A percentile compares a stretch with the other conserved stretches of the same genome.
Conservation (phyloP, 2,329 filamentous ascomycete species). For the Stachybotrys chlorohalonatus region DNA sequence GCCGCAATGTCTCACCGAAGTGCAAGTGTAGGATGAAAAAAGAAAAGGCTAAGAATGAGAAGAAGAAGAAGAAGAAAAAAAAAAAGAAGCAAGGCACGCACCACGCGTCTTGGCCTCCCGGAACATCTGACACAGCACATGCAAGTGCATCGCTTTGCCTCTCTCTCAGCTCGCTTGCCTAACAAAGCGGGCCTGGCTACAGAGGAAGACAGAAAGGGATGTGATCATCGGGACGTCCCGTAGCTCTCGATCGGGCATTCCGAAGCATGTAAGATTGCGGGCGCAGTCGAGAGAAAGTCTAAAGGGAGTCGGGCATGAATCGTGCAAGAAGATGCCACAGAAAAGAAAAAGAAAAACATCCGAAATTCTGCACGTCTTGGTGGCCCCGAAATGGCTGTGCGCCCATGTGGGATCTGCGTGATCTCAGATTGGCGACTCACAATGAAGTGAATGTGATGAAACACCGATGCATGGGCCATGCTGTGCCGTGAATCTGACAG, state of each 20-base stretch:
- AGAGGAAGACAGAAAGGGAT: too few relatives aligned
- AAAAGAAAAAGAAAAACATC: background rate
- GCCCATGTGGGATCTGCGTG: background rate
- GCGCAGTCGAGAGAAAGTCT: too few relatives aligned
- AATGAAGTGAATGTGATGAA: background rate
- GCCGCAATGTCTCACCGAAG: too few relatives aligned
- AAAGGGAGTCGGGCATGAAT: background rate
- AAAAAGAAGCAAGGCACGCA: background rate
- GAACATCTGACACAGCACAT: too few relatives aligned
- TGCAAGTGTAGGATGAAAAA: background rate
- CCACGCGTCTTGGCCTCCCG: too few relatives aligned
- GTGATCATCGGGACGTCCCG: background rate
- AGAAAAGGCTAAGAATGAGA: background rate
- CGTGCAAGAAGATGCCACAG: too few relatives aligned
- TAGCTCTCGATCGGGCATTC: background rate
- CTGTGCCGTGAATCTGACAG: too few relatives aligned
- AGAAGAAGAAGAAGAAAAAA: too few relatives aligned
- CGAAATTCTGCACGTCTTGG: background rate
- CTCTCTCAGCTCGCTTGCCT: too few relatives aligned
- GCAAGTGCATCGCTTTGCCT: too few relatives aligned
- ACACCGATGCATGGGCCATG: too few relatives aligned
- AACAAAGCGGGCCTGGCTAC: too few relatives aligned
- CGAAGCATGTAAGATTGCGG: background rate
- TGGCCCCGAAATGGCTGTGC: background rate
- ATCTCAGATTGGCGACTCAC: background rate